phyloP scores from a whole-genome alignment of 192 early-diverging fungal genomes.

The Irineochytrium annulatum region DNA sequence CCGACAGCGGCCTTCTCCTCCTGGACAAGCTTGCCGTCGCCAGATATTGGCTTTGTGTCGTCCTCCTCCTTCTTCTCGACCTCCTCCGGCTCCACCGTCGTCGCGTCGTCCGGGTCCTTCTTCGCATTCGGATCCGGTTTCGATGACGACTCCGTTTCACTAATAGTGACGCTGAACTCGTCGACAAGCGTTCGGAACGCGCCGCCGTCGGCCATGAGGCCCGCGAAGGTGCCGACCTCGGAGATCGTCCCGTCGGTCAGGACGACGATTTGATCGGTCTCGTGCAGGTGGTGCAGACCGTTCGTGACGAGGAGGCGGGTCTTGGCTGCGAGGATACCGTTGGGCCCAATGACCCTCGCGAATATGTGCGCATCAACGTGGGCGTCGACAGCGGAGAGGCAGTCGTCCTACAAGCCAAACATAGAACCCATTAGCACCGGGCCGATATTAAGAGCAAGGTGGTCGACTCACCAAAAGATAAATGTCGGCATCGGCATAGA shows the following conservation, averaged over 20 bases:
- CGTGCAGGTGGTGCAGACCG: conserved; percentile 28
- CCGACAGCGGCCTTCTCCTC: conserved; percentile 72
- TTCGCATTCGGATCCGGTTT: neutral
- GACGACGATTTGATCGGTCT: conserved; percentile 23
- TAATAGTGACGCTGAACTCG: conserved; percentile 3
- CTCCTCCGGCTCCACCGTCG: neutral
- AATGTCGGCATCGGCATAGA: conserved; percentile 73
- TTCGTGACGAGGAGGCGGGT: conserved; percentile 73
- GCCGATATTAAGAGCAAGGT: too few species aligned
- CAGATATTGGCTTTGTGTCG: neutral
- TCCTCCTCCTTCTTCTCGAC: neutral
- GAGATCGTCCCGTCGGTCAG: conserved; percentile 56
- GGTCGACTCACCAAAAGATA: conserved; percentile 73
- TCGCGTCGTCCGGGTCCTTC: neutral
- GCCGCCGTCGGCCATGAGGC: too few species aligned
- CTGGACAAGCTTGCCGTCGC: conserved; percentile 46
- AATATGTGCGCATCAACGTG: conserved; percentile 66
- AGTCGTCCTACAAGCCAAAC: conserved; percentile 79
- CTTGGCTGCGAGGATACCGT: conserved; percentile 61
- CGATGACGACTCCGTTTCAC: neutral
- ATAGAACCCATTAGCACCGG: too few species aligned
- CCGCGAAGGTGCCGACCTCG: conserved; percentile 56
- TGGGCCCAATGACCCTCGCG: conserved; percentile 67
- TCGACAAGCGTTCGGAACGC: neutral
- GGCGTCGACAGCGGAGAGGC: conserved; percentile 78